phyloP scores from a whole-genome alignment of 2,329 filamentous ascomycete genomes.

The Arthrobotrys iridis region DNA sequence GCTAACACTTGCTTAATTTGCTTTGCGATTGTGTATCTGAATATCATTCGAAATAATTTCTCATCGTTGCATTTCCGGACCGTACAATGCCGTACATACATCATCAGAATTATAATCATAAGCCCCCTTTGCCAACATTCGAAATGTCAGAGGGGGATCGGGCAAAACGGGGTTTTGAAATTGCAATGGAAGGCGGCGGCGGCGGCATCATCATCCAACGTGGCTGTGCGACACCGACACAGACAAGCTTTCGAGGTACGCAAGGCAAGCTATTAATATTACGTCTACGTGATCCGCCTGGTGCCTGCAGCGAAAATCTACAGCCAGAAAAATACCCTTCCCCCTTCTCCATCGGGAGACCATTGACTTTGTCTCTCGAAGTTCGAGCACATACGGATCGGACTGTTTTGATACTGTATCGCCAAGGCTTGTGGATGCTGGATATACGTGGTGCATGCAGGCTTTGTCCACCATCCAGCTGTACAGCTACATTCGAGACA shows the following conservation, averaged over 20 bases:
- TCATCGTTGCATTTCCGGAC: background rate
- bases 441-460: slow-evolving; percentile 21
- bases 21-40: too few species aligned
- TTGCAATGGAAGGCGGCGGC: background rate
- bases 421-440: slow-evolving; percentile 7
- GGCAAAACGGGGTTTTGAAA: slow-evolving; percentile 9
- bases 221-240: slow-evolving; percentile 47
- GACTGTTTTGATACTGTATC: too few species aligned
- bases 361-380: too few species aligned
- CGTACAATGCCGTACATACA: background rate
- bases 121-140: background rate
- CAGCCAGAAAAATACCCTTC: background rate
- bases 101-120: too few species aligned
- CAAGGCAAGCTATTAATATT: slow-evolving; percentile 14
- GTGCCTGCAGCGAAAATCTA: slow-evolving; percentile 20
- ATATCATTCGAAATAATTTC: too few species aligned
- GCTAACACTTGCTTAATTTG: background rate
- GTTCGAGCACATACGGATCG: too few species aligned
- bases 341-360: too few species aligned
- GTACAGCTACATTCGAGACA: slow-evolving; percentile 4
- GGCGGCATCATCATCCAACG: slow-evolving; percentile 48
- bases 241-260: slow-evolving; percentile 47
- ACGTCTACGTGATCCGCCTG: slow-evolving; percentile 33
- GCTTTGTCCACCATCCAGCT: background rate
- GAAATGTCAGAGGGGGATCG: background rate